Base-by-base conservation (phyloP, 768 basidiomycete species). In the Rhodotorula taiwanensis region DNA sequence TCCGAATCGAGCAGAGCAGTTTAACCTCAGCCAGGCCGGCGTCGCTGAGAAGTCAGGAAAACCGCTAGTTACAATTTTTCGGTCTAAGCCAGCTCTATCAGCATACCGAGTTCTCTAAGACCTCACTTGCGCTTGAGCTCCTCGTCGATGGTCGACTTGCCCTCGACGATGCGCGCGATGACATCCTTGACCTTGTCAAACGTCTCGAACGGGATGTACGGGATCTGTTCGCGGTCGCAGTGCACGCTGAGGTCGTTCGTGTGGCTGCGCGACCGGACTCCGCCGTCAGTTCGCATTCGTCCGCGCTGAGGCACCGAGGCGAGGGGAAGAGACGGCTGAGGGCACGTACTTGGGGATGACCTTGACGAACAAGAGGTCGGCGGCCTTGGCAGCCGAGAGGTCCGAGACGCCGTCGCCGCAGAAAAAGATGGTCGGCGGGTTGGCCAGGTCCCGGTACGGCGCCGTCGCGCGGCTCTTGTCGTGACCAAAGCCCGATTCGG, bases 391-490 rank as follows among this genome's bases (percentile, higher is more conserved):
- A 5, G 95, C 94, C 33, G 77, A 82, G 45, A 64, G 57, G 88
- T 90, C 91, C 59, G 89, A 92, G 53, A 95, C 95, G 39, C 95
- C 95, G 74, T 99, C 95, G 0, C 95, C 95, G 67, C 95, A 93
- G 83, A 95, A 99, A 78, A 99, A 94, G 15, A 94, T 79, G 3
- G 82, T 84, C 4, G 95, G 94, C 8, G 85, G 83, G 51, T 83
- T 74, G 1, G 78, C 70, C 47, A 93, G 80, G 45, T 79, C 77
- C n/a, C 84, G 80, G 77, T 97, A 99, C 0, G 89, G 93, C 39
- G 93, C 78, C 70, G 98, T 97, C 4, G 94, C 90, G 70, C 86
- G 86, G 11, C 88, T 90, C 78, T 99, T 99, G 77, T 99, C 95
- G 74, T 99, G 95, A 1, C 95, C 95, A 72, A 82, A 97, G 1